These are phyloP conservation scores for Magnaporthales sp. DNA, from an alignment of 2,329 filamentous ascomycete genomes.

Conservation along the genomic window DNA sequence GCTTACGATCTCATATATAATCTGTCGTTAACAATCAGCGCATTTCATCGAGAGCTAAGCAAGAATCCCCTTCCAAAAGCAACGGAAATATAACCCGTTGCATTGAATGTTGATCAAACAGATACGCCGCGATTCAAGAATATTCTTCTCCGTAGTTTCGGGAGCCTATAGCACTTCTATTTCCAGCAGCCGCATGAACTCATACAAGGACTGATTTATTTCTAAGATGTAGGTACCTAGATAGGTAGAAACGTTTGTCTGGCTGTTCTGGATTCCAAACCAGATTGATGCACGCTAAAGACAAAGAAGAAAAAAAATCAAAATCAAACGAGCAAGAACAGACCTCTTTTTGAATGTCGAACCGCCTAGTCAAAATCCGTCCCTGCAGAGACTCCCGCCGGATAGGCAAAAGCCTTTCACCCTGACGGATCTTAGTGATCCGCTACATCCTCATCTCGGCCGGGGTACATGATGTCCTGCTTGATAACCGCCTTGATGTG, in stretches of 20 bases:
- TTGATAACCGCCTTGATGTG: slow-evolving; percentile 40
- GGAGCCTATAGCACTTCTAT: too few species aligned
- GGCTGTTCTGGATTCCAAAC: background rate
- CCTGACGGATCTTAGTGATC: background rate
- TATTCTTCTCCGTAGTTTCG: too few species aligned
- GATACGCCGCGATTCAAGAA: too few species aligned
- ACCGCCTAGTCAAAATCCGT: background rate
- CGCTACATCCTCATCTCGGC: slow-evolving; percentile 46
- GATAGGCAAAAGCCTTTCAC: background rate
- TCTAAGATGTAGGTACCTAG: background rate
- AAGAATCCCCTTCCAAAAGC: too few species aligned
- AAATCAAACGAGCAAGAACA: background rate
- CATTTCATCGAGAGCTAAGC: too few species aligned
- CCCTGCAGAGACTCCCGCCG: background rate
- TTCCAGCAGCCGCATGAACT: too few species aligned
- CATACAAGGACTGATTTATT: background rate
- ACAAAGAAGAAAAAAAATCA: background rate
- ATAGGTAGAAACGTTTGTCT: background rate
- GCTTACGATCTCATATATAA: too few species aligned
- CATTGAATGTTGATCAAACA: too few species aligned
- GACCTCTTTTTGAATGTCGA: background rate
- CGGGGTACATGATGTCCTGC: slow-evolving; percentile 47
- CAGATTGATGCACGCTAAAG: background rate
- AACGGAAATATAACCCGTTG: too few species aligned
- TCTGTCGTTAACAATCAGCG: too few species aligned